Conservation (phyloP, 1,139 yeast species). For the Casaregolazyma lundiana region DNA sequence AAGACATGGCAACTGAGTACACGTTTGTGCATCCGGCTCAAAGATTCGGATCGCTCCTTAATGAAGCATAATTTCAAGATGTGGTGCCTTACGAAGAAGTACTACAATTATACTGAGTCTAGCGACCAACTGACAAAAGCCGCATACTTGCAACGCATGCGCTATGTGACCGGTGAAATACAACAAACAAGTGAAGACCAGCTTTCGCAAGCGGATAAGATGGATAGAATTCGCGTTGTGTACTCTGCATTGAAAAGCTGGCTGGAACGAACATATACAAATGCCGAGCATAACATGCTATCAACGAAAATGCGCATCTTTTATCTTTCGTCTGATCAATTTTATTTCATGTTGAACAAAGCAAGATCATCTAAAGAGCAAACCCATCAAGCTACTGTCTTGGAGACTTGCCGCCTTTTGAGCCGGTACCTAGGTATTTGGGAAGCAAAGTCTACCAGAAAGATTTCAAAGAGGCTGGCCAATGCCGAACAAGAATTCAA, state of each 20-base stretch:
- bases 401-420: neutral
- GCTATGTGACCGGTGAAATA: neutral
- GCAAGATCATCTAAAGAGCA: neutral
- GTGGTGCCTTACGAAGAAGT: constrained; percentile 16
- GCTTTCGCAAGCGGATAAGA: neutral
- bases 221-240: neutral
- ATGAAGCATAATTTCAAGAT: constrained; percentile 13
- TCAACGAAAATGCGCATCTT: constrained; percentile 1
- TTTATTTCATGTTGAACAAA: neutral
- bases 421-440: neutral
- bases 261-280: neutral
- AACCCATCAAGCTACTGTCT: neutral
- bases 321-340: neutral
- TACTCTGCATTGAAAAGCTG: constrained; percentile 1
- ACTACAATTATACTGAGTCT: neutral
- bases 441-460: constrained; percentile 5
- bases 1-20: constrained; percentile 19
- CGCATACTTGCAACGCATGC: neutral
- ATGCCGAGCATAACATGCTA: neutral
- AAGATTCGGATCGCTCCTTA: constrained; percentile 8
- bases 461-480: constrained; percentile 8
- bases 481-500: neutral
- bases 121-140: neutral
- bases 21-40: constrained; percentile 8
- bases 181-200: neutral